Evolutionary conservation across 441 rosid species (phyloP).

Genomic region (Brassica hybrid): DNA sequence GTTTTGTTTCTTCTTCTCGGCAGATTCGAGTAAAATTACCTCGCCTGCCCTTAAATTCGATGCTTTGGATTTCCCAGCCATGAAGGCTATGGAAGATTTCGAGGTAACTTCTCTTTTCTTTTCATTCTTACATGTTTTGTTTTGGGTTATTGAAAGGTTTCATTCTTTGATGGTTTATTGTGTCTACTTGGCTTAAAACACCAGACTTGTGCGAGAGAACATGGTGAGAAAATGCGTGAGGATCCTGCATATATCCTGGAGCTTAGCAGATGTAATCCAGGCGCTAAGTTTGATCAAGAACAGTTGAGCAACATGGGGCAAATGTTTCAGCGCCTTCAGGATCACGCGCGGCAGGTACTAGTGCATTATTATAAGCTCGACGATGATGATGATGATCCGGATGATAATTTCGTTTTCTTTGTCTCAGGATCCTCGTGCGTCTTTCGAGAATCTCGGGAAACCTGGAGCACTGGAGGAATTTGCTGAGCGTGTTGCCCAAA

Average conservation of each 20-base stretch:
- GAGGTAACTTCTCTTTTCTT: slow-evolving; percentile 46
- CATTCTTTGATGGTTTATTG: neutral
- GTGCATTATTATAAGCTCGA: slow-evolving; percentile 1
- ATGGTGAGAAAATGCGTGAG: neutral
- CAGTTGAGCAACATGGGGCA: no score
- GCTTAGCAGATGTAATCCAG: slow-evolving; percentile 8
- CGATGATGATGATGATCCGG: neutral
- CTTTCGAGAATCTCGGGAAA: slow-evolving; percentile 56
- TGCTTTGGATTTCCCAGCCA: slow-evolving; percentile 84
- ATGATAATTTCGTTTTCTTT: slow-evolving; percentile 5
- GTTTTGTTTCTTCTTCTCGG: neutral
- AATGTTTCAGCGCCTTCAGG: slow-evolving; percentile 82
- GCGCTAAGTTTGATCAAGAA: slow-evolving; percentile 48
- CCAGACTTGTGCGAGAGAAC: neutral
- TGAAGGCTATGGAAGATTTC: slow-evolving; percentile 47
- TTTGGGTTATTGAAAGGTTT: no score
- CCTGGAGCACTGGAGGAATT: slow-evolving; percentile 67
- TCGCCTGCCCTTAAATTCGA: slow-evolving; percentile 43
- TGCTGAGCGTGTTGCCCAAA: slow-evolving; percentile 68
- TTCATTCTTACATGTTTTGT: neutral
- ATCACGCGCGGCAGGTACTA: slow-evolving; percentile 73
- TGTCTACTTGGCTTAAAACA: neutral
- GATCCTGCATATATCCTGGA: slow-evolving; percentile 84
- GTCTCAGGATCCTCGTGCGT: slow-evolving; percentile 79
- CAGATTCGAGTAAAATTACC: slow-evolving; percentile 2